Evolutionary conservation across 208 protist species (phyloP).

Genomic region (Wallacemonas sp.): DNA sequence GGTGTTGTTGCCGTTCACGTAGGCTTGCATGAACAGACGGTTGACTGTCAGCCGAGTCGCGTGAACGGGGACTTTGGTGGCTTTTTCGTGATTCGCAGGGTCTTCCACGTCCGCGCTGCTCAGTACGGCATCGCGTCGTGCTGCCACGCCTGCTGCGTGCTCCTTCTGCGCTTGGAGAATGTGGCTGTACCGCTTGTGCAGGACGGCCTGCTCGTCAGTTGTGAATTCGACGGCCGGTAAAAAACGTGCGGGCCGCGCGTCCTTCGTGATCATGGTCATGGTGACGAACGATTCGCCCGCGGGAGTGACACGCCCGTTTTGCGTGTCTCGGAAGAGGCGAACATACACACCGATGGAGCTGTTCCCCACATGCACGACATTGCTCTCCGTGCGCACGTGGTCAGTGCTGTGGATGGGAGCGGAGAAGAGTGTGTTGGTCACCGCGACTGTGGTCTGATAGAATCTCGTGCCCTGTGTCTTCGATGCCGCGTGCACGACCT

Average conservation of each 20-base stretch:
- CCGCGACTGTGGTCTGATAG: constrained; percentile 26
- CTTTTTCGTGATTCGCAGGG: constrained; percentile 9
- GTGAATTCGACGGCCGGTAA: not conserved
- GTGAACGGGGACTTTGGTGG: constrained; percentile 17
- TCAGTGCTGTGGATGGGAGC: constrained; percentile 30
- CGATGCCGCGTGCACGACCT: not conserved
- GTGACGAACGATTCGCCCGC: constrained; percentile 6
- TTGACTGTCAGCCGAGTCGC: constrained; percentile 10
- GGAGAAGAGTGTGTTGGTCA: constrained; percentile 38
- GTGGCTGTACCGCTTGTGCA: not conserved
- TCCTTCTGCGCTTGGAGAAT: constrained; percentile 8
- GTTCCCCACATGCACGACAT: constrained; percentile 20
- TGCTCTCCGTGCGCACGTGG: constrained; percentile 18
- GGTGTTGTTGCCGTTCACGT: constrained; percentile 31
- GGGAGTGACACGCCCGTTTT: constrained; percentile 9
- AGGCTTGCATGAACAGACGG: constrained; percentile 16
- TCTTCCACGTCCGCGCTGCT: constrained; percentile 3
- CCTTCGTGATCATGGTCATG: constrained; percentile 7
- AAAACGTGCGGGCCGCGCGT: not conserved
- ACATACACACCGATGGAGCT: constrained; percentile 32
- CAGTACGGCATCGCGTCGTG: not conserved
- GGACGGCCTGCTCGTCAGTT: constrained; percentile 1
- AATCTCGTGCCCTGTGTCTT: not conserved
- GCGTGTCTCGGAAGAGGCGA: constrained; percentile 15
- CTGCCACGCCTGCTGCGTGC: not conserved